Base-by-base conservation (phyloP, 495 filamentous ascomycete species). In the Aeminium ludgeri region DNA sequence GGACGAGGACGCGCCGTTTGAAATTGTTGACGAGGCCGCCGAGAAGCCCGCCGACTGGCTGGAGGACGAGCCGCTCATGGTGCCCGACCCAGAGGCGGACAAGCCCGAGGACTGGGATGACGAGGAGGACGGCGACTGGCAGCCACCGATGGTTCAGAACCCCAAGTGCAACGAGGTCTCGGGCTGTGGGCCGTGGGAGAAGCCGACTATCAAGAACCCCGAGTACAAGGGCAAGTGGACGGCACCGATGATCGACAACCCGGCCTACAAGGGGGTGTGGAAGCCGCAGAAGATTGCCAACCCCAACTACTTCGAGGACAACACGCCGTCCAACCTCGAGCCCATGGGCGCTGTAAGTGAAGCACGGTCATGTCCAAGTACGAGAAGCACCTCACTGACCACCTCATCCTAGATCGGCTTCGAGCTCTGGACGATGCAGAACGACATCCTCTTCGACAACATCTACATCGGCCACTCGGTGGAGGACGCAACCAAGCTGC, bases 91-190 rank as follows among this genome's bases (percentile, higher is more conserved):
- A 34, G 87, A 95, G 67, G 86, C 91, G 29, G 73, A 86, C 70
- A 99, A 95, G 76, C 91, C 91, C 45, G 91, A 95, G 66, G 89
- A 96, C 55, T 99, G 91, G 91, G 89, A 96, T 67, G 89, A 96
- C 44, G 91, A 96, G 70, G 91, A 99, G 65, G 91, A 99, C 67
- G 91, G 91, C 57, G 91, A 99, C 66, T 99, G 86, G 86, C 63
- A 95, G 51, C 67, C 89, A 23, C 91, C 91, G n/a, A 84, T 75
- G 43, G 75, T 95, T 31, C 71, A 82, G 56, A 96, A 96, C 75
- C 82, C 89, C 60, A 92, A 92, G 75, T 96, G 91, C 57, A 74
- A 76, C 45, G 86, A 95, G 36, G 80, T 68, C 48, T 86, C 87
- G 65, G 91, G 91, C 54, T 96, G 89, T 62, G 91, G 91, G 54